These are phyloP conservation scores for Vitis rotundifolia DNA, from an alignment of 164 flowering plant species.

Conservation along the genomic window DNA sequence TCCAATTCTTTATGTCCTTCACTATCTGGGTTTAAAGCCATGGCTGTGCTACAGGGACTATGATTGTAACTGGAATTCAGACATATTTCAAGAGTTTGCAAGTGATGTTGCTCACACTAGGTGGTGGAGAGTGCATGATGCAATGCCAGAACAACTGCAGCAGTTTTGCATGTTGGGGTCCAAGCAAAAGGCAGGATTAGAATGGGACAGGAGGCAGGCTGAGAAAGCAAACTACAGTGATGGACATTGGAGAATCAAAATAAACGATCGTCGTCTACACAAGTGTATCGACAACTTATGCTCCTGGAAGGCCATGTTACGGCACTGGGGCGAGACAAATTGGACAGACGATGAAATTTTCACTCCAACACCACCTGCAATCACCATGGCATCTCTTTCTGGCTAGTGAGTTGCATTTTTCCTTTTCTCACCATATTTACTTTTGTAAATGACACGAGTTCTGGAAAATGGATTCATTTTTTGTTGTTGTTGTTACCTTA, in stretches of 20 bases:
- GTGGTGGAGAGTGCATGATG: conserved; percentile 72
- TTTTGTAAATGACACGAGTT: not conserved
- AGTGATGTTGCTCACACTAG: conserved; percentile 59
- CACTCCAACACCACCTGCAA: conserved; percentile 40
- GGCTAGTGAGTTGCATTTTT: conserved; percentile 23
- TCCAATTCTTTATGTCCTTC: conserved; percentile 56
- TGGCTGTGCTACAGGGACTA: conserved; percentile 71
- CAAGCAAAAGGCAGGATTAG: conserved; percentile 55
- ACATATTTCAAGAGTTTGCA: conserved; percentile 51
- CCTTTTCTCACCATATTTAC: not conserved
- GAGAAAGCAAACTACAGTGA: conserved; percentile 45
- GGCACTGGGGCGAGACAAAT: conserved; percentile 64
- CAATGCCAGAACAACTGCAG: conserved; percentile 52
- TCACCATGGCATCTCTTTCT: conserved; percentile 29
- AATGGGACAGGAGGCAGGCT: conserved; percentile 51
- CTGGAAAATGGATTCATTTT: too few species aligned
- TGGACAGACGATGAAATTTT: conserved; percentile 46
- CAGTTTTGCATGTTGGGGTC: conserved; percentile 44
- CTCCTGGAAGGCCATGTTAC: conserved; percentile 52
- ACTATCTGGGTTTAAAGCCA: conserved; percentile 63
- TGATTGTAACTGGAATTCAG: conserved; percentile 66
- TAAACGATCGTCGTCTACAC: conserved; percentile 40
- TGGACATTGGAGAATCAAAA: conserved; percentile 53
- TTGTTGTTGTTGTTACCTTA: too few species aligned
- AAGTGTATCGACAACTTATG: conserved; percentile 56